These are phyloP conservation scores for Plasmodium cynomolgi DNA, from an alignment of 169 alveolate genomes.

Conservation along the genomic window DNA sequence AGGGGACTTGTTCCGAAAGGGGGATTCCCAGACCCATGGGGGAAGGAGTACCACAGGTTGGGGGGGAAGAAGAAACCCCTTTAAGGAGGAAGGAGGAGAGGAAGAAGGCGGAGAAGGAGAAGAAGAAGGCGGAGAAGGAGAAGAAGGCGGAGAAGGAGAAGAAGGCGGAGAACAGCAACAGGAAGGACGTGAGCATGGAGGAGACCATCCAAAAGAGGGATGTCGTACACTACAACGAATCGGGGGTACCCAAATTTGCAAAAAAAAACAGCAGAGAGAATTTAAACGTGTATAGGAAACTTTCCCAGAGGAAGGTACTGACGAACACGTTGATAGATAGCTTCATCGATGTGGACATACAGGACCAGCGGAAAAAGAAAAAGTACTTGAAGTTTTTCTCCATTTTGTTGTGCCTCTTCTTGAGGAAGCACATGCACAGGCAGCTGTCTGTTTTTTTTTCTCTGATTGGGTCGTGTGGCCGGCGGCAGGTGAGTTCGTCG, in stretches of 20 bases:
- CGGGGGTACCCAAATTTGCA: neutral
- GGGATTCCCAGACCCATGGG: neutral
- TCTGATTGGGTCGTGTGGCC: constrained; percentile 10
- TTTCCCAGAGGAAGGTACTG: constrained; percentile 8
- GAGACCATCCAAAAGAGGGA: neutral
- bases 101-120: neutral
- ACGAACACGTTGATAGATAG: constrained; percentile 56
- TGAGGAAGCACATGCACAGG: constrained; percentile 29
- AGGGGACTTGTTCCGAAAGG: neutral
- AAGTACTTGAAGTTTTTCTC: constrained; percentile 52
- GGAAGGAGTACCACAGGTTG: neutral
- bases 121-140: neutral
- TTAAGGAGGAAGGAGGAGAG: neutral
- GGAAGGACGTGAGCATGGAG: neutral
- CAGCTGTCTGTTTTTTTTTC: constrained; percentile 12
- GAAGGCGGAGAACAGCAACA: neutral
- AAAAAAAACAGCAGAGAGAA: neutral
- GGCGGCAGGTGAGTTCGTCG: constrained; percentile 36
- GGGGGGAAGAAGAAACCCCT: neutral
- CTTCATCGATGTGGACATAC: constrained; percentile 43
- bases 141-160: no score
- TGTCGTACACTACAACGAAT: neutral
- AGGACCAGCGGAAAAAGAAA: constrained; percentile 47
- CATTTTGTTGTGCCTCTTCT: constrained; percentile 31
- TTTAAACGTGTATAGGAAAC: neutral